Base-by-base conservation (phyloP, 2,329 filamentous ascomycete genomes). In the Ophiosphaerella narmari region DNA sequence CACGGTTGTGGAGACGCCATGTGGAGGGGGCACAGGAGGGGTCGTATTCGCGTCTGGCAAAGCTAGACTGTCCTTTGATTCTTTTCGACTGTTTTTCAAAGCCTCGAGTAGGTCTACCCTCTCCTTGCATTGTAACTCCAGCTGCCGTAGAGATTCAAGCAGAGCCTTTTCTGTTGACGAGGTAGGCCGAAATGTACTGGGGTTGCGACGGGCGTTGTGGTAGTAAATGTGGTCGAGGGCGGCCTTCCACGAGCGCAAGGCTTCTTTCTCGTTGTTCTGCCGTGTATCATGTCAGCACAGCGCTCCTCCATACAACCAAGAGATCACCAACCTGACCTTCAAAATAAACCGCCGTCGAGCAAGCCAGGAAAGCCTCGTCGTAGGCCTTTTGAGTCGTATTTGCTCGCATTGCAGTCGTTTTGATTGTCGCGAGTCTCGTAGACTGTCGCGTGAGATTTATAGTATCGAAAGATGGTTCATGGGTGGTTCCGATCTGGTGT, bases 261-360 rank as follows among this genome's bases (percentile, higher is more conserved):
- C 93, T 80, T 97, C 93, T 50, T 82, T 79, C 77, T 97, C 92
- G 71, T 97, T 93, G 60, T 90, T 91, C 91, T 97, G 58, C 23
- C 39, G 34, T 21, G 7, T n/a, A 21, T 12, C 29, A 24, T 12
- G 34, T 55, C 39, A 52, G 52, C 29, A 26, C 16, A 29, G 43
- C 14, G 13, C 7, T 31, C 34, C 2, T 12, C 26, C 16, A 35
- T 12, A 7, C 14, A 13, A 5, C 9, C 18, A 23, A 14, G 29
- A 11, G n/a, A 33, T 14, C 11, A 59, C 76, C 44, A 29, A 95
- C 91, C 84, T 95, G 88, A 71, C 88, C 86, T 77, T 99, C 94
- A 74, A 96, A 97, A 77, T 96, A 97, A 45, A 96, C 90, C 34
- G 93, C 93, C 1, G 92, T 97, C 12, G 92, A 97, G 76, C 92